phyloP scores from a whole-genome alignment of 768 basidiomycete species.

The Guyanaporus albipodus region DNA sequence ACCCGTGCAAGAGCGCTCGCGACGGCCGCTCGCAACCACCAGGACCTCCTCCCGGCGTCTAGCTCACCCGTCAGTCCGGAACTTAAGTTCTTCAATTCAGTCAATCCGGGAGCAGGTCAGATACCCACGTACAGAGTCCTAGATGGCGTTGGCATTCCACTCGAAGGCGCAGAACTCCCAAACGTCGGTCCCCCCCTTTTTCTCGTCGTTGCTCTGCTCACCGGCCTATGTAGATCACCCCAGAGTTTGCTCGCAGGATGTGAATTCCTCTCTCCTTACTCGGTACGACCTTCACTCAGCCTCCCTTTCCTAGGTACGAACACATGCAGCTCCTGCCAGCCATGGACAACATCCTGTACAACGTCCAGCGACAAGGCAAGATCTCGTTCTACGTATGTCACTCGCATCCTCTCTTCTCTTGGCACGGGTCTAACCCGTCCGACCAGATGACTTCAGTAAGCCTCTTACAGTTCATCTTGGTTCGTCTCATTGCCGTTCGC shows the following conservation, averaged over 20 bases:
- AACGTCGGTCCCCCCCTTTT: conserved; percentile 46
- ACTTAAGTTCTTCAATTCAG: conserved; percentile 78
- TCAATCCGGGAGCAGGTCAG: conserved; percentile 52
- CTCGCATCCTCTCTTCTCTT: not conserved
- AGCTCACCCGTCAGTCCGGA: conserved; percentile 63
- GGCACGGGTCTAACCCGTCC: conserved; percentile 4
- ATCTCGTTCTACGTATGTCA: conserved; percentile 80
- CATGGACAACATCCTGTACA: conserved; percentile 85
- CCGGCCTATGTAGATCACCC: conserved; percentile 50
- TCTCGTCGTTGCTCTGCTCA: conserved; percentile 5
- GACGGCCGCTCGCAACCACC: not conserved
- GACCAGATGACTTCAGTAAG: conserved; percentile 79
- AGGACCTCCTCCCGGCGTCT: conserved; percentile 40
- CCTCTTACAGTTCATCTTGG: conserved; percentile 1
- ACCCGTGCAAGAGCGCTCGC: conserved; percentile 15
- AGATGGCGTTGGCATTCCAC: conserved; percentile 70
- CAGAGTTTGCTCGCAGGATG: conserved; percentile 62
- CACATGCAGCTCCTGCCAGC: conserved; percentile 78
- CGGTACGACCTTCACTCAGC: not conserved
- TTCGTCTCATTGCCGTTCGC: conserved; percentile 1
- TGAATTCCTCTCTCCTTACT: conserved; percentile 26
- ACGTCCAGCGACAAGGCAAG: conserved; percentile 91
- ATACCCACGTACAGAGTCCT: conserved; percentile 88
- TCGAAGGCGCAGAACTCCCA: conserved; percentile 72
- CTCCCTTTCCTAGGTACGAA: conserved; percentile 50